phyloP scores from a whole-genome alignment of 2,329 filamentous ascomycete genomes.

The Xylaria multiplex region DNA sequence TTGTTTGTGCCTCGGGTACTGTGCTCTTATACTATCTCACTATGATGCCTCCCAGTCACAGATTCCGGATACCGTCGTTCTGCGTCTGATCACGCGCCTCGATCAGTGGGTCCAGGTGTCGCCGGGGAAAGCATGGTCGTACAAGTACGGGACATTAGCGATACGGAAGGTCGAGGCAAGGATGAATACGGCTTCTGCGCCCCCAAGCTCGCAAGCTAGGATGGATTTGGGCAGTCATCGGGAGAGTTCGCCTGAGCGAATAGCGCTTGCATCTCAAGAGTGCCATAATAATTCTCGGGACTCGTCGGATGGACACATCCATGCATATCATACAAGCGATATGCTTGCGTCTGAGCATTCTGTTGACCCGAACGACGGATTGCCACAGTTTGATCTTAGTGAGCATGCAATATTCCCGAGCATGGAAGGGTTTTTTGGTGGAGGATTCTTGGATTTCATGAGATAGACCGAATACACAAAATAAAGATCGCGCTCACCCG shows the following conservation, averaged over 20 bases:
- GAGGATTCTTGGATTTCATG: conserved; percentile 48
- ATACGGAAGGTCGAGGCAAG: conserved; percentile 46
- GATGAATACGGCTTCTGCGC: conserved; percentile 30
- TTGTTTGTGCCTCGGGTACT: conserved; percentile 49
- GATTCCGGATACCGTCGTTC: conserved; percentile 44
- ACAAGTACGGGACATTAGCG: conserved; percentile 47
- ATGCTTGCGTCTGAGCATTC: conserved; percentile 30
- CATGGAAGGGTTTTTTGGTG: conserved; percentile 50
- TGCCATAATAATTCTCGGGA: neutral
- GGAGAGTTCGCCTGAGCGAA: neutral
- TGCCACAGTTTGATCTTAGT: conserved; percentile 38
- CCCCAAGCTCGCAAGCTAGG: conserved; percentile 1
- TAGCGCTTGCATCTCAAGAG: neutral
- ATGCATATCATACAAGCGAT: conserved; percentile 23
- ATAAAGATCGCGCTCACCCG: neutral
- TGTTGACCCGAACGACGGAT: conserved; percentile 29
- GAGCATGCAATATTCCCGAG: conserved; percentile 47
- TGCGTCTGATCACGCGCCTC: conserved; percentile 45
- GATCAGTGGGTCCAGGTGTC: conserved; percentile 47
- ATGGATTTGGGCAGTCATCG: neutral
- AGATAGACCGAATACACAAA: conserved; percentile 14
- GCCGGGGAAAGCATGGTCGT: conserved; percentile 48
- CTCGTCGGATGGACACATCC: neutral
- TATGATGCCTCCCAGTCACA: conserved; percentile 48
- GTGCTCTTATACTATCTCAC: conserved; percentile 49